Percentiles rank a stretch among this genome's conserved stretches.
Conservation (phyloP, 768 basidiomycete genomes). For the Suillus fuscotomentosus region DNA sequence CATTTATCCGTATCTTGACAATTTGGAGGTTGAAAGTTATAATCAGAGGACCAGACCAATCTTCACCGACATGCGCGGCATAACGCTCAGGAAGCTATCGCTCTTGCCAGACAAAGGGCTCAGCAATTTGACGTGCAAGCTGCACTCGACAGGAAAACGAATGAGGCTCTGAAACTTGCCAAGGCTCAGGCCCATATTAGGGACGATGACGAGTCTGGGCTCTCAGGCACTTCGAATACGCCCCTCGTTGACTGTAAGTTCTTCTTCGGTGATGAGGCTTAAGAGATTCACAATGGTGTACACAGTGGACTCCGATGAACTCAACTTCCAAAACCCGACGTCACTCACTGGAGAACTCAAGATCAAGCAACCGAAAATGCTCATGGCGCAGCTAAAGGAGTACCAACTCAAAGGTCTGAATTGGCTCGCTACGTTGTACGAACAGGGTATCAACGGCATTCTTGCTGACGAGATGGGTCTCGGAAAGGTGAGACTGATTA, state of each 20-base stretch:
- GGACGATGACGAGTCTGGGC: conserved; percentile 43
- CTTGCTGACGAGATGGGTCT: conserved; percentile 99
- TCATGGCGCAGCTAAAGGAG: conserved; percentile 96
- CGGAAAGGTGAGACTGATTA: conserved; percentile 57
- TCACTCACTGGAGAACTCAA: conserved; percentile 81
- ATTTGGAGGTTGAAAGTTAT: conserved; percentile 5
- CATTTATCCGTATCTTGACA: conserved; percentile 3
- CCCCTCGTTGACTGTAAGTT: conserved; percentile 73
- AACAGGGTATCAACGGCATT: conserved; percentile 99
- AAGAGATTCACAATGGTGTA: conserved; percentile 7
- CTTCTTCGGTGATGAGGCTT: neutral
- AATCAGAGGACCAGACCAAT: conserved; percentile 82
- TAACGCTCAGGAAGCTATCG: conserved; percentile 89
- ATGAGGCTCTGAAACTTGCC: conserved; percentile 70
- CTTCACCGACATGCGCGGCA: conserved; percentile 80
- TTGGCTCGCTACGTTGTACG: conserved; percentile 96
- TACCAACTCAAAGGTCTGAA: conserved; percentile 98
- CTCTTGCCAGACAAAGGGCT: conserved; percentile 74
- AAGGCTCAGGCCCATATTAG: conserved; percentile 48
- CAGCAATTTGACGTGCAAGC: conserved; percentile 82
- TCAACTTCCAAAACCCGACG: conserved; percentile 99
- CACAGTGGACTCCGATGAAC: conserved; percentile 90
- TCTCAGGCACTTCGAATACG: conserved; percentile 29
- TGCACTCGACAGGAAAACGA: conserved; percentile 78
- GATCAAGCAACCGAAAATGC: conserved; percentile 90